Conservation (phyloP, 2,329 filamentous ascomycete genomes). For the Phoma sp. region DNA sequence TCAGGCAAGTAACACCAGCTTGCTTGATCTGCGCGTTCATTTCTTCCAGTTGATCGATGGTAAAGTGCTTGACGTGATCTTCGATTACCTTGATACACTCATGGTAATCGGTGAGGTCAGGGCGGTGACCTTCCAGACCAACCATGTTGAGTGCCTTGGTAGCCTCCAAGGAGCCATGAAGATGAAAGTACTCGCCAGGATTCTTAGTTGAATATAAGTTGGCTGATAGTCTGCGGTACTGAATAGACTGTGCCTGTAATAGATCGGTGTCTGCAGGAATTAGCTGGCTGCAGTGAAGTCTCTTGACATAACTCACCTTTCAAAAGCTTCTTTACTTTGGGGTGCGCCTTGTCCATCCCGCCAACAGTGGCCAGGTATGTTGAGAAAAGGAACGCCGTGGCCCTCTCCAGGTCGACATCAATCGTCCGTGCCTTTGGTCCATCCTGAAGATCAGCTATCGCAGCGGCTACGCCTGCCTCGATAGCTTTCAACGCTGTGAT, state of each 20-base stretch:
- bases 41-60: slow-evolving; percentile 50
- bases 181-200: slow-evolving; percentile 74
- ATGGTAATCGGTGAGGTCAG: slow-evolving; percentile 62
- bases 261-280: slow-evolving; percentile 71
- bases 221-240: slow-evolving; percentile 75
- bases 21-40: slow-evolving; percentile 53
- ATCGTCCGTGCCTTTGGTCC: slow-evolving; percentile 54
- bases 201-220: slow-evolving; percentile 74
- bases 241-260: slow-evolving; percentile 72
- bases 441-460: slow-evolving; percentile 64
- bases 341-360: slow-evolving; percentile 54
- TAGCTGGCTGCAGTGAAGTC: slow-evolving; percentile 19
- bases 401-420: slow-evolving; percentile 61
- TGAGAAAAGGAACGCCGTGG: slow-evolving; percentile 65
- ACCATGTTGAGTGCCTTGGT: slow-evolving; percentile 74
- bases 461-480: slow-evolving; percentile 66
- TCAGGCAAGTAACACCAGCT: slow-evolving; percentile 52
- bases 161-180: slow-evolving; percentile 77
- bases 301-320: slow-evolving; percentile 43
- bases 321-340: slow-evolving; percentile 56
- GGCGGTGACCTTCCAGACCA: slow-evolving; percentile 67
- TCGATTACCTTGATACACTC: slow-evolving; percentile 52
- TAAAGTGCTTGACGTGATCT: slow-evolving; percentile 51
- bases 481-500: slow-evolving; percentile 65
- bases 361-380: slow-evolving; percentile 65